Percentiles rank a stretch among this genome's conserved stretches.
Evolutionary conservation across 495 filamentous ascomycete species (phyloP).

Genomic region (Daldinia grandis): DNA sequence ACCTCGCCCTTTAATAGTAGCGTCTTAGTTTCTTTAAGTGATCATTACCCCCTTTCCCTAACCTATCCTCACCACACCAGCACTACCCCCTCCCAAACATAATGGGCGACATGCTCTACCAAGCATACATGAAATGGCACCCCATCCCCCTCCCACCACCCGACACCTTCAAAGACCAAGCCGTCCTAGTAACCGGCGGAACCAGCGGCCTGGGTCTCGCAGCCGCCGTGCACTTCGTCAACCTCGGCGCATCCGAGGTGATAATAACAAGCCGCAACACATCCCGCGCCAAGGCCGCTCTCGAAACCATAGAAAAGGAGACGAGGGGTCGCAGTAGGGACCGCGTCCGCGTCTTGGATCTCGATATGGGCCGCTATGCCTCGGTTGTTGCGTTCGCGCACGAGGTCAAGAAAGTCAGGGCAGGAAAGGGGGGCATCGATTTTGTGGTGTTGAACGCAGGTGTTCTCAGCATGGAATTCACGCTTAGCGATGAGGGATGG

Average conservation of each 20-base stretch:
- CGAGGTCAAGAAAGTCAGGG: slow-evolving; percentile 33
- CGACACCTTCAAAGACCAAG: slow-evolving; percentile 41
- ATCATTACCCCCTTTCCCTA: neutral
- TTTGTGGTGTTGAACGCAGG: slow-evolving; percentile 39
- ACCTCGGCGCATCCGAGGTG: slow-evolving; percentile 51
- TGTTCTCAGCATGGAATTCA: slow-evolving; percentile 16
- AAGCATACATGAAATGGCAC: slow-evolving; percentile 4
- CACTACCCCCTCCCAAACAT: neutral
- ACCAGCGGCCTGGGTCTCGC: slow-evolving; percentile 62
- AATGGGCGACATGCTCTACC: neutral
- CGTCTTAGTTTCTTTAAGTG: neutral
- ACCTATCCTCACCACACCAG: neutral
- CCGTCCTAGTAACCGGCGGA: slow-evolving; percentile 59
- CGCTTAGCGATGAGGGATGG: slow-evolving; percentile 35
- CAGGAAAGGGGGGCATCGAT: slow-evolving; percentile 36
- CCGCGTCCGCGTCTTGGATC: slow-evolving; percentile 56
- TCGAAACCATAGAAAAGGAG: neutral
- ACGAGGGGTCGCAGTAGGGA: neutral
- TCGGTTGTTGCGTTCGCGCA: slow-evolving; percentile 52
- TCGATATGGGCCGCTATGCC: slow-evolving; percentile 60
- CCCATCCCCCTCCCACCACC: slow-evolving; percentile 38
- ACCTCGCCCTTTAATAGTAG: neutral
- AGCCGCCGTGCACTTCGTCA: slow-evolving; percentile 51
- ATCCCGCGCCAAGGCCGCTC: slow-evolving; percentile 45
- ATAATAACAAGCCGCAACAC: slow-evolving; percentile 56